phyloP scores from a whole-genome alignment of 306 rosid species.

The Cicer pinnatifidum region DNA sequence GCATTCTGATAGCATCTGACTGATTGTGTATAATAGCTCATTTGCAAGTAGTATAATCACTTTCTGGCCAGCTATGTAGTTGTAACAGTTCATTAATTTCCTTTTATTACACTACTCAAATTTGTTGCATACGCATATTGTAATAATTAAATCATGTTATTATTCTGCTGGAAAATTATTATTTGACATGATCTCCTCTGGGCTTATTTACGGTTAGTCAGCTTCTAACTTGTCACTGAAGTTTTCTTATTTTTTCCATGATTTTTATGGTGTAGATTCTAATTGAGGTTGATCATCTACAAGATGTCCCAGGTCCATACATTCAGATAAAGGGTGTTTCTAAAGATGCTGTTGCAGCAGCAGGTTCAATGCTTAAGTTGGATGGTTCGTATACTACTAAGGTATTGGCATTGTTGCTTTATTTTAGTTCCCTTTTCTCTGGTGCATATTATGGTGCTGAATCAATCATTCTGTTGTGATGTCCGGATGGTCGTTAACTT shows the following conservation, averaged over 20 bases:
- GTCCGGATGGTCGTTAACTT: conserved; percentile 40
- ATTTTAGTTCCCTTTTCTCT: conserved; percentile 22
- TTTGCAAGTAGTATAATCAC: conserved; percentile 31
- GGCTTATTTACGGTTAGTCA: conserved; percentile 32
- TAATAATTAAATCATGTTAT: conserved; percentile 33
- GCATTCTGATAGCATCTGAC: not conserved
- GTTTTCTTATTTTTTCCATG: conserved; percentile 1
- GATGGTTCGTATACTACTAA: conserved; percentile 90
- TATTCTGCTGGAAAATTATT: conserved; percentile 1
- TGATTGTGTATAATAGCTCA: not conserved
- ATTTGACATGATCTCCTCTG: conserved; percentile 12
- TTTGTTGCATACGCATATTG: conserved; percentile 35
- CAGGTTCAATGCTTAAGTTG: conserved; percentile 86
- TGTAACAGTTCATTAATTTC: conserved; percentile 6
- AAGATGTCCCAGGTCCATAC: conserved; percentile 88
- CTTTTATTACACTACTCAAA: conserved; percentile 7
- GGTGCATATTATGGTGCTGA: conserved; percentile 20
- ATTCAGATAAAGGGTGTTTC: conserved; percentile 93
- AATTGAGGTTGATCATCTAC: conserved; percentile 93
- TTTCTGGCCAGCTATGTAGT: conserved; percentile 3
- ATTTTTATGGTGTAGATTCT: conserved; percentile 59
- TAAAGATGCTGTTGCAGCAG: conserved; percentile 93
- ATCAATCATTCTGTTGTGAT: conserved; percentile 27
- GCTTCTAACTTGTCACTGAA: conserved; percentile 29
- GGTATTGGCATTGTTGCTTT: conserved; percentile 54